phyloP scores from a whole-genome alignment of 2,329 filamentous ascomycete species.

The Neofusicoccum kwambonambiense region DNA sequence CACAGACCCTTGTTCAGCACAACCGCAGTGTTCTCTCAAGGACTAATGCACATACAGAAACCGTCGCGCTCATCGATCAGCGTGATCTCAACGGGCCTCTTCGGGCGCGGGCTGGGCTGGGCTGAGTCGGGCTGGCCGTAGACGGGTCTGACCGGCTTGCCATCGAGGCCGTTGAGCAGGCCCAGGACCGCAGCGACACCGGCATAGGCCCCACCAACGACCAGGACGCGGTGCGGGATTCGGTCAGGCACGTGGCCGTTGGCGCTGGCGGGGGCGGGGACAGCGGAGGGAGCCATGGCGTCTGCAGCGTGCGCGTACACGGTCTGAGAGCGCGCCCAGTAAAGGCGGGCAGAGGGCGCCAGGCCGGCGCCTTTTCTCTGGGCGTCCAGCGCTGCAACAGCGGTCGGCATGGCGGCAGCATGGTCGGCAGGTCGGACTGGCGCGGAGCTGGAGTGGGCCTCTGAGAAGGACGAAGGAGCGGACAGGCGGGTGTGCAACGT shows the following conservation, averaged over 20 bases:
- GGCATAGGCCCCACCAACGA: slow-evolving; percentile 71
- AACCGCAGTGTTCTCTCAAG: not conserved
- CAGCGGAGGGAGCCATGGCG: not conserved
- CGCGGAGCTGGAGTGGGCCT: not conserved
- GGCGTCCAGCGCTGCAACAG: too few relatives aligned
- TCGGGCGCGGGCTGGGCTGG: slow-evolving; percentile 30
- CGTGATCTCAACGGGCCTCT: slow-evolving; percentile 65
- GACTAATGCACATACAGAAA: slow-evolving; percentile 62
- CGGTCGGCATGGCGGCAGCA: too few relatives aligned
- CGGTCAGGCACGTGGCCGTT: not conserved
- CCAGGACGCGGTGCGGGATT: slow-evolving; percentile 47
- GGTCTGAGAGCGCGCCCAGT: not conserved
- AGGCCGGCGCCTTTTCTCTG: not conserved
- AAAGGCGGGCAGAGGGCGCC: not conserved
- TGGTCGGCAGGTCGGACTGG: not conserved
- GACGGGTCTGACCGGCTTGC: slow-evolving; percentile 48
- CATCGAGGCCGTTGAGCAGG: slow-evolving; percentile 64
- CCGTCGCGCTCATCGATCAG: slow-evolving; percentile 79
- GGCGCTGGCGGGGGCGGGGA: not conserved
- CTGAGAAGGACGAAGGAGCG: not conserved
- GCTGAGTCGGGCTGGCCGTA: slow-evolving; percentile 37
- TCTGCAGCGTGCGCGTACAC: not conserved
- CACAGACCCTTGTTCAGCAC: slow-evolving; percentile 3
- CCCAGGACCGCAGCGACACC: slow-evolving; percentile 67
- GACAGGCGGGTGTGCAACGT: not conserved